Evolutionary conservation across 345 rosid species (phyloP).

Genomic region (Schrenkiella parvula): DNA sequence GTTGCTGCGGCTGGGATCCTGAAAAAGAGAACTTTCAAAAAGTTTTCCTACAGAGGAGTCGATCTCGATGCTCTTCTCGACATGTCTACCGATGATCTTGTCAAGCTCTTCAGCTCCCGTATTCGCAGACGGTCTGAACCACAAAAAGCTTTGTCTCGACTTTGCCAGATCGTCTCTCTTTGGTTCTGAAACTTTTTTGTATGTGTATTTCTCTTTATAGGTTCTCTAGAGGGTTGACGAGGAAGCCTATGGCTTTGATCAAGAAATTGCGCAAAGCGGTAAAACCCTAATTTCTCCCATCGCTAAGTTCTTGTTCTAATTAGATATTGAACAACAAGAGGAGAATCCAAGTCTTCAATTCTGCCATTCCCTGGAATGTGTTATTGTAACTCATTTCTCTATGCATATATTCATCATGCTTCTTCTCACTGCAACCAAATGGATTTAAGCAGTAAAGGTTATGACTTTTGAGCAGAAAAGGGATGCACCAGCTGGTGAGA

Average conservation of each 20-base stretch:
- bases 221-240: slow-evolving; percentile 66
- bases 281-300: neutral
- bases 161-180: neutral
- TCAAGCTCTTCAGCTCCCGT: slow-evolving; percentile 57
- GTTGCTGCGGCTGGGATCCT: slow-evolving; percentile 41
- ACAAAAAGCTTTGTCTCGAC: neutral
- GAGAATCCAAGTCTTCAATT: neutral
- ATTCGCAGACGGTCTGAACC: slow-evolving; percentile 54
- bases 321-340: neutral
- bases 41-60: slow-evolving; percentile 70
- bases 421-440: neutral
- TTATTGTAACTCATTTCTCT: neutral
- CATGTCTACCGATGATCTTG: slow-evolving; percentile 50
- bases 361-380: neutral
- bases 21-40: slow-evolving; percentile 77
- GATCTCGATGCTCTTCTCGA: slow-evolving; percentile 48
- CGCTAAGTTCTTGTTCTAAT: too few species aligned
- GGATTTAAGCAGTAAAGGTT: neutral
- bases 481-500: slow-evolving; percentile 70
- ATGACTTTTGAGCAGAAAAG: slow-evolving; percentile 40
- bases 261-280: slow-evolving; percentile 63
- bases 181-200: neutral
- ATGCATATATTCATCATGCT: neutral
- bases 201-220: slow-evolving; percentile 16
- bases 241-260: slow-evolving; percentile 66